Base-by-base conservation (phyloP, 768 basidiomycete genomes). In the Lentinula guzmanii region DNA sequence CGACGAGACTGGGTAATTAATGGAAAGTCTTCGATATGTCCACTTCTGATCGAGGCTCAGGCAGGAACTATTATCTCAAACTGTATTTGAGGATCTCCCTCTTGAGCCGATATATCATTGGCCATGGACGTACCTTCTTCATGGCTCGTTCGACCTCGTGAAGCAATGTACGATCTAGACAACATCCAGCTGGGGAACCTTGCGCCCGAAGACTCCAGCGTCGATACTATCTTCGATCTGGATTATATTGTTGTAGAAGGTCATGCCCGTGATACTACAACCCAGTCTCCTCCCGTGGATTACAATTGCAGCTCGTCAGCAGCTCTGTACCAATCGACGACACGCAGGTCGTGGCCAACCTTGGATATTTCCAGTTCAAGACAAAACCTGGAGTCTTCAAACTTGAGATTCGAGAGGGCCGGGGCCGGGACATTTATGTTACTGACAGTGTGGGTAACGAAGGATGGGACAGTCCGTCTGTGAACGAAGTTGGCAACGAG, bases 321-420 rank as follows among this genome's bases (percentile, higher is more conserved):
- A 71, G 75, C 62, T 67, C 70, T 18, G 68, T 67, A 1, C 74
- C 81, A 4, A 77, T 95, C 13, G 92, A 90, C 6, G 95, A 97
- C 66, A 98, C 97, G 0, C 90, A 87, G 61, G 88, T 98, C 42
- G 92, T 97, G 59, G 93, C 90, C 4, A 99, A 98, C 70, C 77
- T 98, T 5, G 97, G 97, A 1, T 99, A 99, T 72, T 76, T 98
- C 59, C 97, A 99, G 70, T 95, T 98, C 77, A 94, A 93, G 70
- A 89, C 91, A 1, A 90, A 83, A 58, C 97, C 97, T 0, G 97
- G 97, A 1, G 86, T 91, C 0, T 95, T 90, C 76, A 77, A 81
- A 51, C 78, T 98, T 0, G 86, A 87, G 65, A 94, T 98, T 58
- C 83, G 95, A 1, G 79, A 85, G 35, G 95, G 96, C 0, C 79